phyloP scores from a whole-genome alignment of 805 yeast genomes.

The Yamadazyma phyllophila region DNA sequence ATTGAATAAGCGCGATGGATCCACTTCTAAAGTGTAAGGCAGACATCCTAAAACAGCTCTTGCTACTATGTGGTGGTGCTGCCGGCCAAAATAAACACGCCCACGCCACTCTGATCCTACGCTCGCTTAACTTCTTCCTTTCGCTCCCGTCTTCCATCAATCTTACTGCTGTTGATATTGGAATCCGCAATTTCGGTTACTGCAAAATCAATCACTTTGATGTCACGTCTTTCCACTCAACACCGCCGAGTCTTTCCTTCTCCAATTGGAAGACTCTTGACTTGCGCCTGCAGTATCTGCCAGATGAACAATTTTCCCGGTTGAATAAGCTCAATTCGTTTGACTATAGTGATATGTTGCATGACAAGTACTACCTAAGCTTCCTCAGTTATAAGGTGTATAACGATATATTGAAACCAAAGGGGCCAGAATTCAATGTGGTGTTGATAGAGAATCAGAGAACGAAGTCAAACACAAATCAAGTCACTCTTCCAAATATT shows the following conservation, averaged over 20 bases:
- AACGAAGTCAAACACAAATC: slow-evolving; percentile 32
- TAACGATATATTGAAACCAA: slow-evolving; percentile 20
- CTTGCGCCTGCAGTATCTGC: slow-evolving; percentile 10
- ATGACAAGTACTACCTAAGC: slow-evolving; percentile 9
- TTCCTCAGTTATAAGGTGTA: slow-evolving; percentile 17
- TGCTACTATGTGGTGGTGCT: slow-evolving; percentile 21
- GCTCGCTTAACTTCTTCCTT: slow-evolving; percentile 8
- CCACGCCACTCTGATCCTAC: slow-evolving; percentile 6
- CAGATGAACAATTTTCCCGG: slow-evolving; percentile 4
- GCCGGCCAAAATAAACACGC: slow-evolving; percentile 16
- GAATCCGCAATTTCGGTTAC: slow-evolving; percentile 41
- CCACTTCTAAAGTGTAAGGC: slow-evolving; percentile 3
- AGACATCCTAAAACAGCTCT: slow-evolving; percentile 11
- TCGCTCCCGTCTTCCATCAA: slow-evolving; percentile 12
- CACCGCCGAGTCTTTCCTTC: slow-evolving; percentile 2
- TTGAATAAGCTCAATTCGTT: slow-evolving; percentile 8
- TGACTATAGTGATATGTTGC: slow-evolving; percentile 1
- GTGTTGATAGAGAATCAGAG: slow-evolving; percentile 40
- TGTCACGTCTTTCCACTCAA: neutral
- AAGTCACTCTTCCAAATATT: slow-evolving; percentile 39
- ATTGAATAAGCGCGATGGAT: slow-evolving; percentile 1
- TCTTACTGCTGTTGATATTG: slow-evolving; percentile 36
- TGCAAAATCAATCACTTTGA: slow-evolving; percentile 20
- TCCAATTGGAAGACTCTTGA: slow-evolving; percentile 17
- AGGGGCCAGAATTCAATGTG: slow-evolving; percentile 11